Evolutionary conservation across 345 rosid species (phyloP).

Genomic region (Turritis glabra): DNA sequence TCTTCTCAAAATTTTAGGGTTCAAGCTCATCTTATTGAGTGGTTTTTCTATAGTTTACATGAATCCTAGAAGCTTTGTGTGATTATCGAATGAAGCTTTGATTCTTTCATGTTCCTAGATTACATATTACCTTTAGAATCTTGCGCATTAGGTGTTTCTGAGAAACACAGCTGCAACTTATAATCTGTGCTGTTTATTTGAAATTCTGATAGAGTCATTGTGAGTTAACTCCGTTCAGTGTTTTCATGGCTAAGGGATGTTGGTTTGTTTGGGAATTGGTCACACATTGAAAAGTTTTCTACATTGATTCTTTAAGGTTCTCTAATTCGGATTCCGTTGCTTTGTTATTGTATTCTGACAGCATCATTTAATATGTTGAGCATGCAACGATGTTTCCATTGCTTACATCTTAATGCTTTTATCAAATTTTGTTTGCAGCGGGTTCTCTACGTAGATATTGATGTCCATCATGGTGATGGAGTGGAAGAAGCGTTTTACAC

Average conservation of each 20-base stretch:
- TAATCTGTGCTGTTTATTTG: not conserved
- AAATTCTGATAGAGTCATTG: not conserved
- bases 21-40: conserved; percentile 17
- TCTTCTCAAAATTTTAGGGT: not conserved
- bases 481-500: conserved; percentile 98
- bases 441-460: conserved; percentile 89
- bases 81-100: conserved; percentile 3
- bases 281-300: too few relatives aligned
- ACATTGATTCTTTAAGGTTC: conserved; percentile 24
- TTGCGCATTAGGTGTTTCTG: not conserved
- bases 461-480: conserved; percentile 99
- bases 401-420: conserved; percentile 1
- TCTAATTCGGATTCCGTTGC: not conserved
- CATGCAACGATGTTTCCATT: not conserved
- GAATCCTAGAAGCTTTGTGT: not conserved
- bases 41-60: not conserved
- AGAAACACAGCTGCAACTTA: not conserved
- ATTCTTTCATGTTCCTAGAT: not conserved
- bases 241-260: not conserved
- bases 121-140: not conserved
- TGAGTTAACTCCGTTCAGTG: not conserved
- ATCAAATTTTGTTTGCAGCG: conserved; percentile 58
- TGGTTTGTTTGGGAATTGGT: not conserved
- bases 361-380: not conserved
- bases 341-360: not conserved